A percentile compares a stretch with the other conserved stretches of the same genome.
phyloP scores from a whole-genome alignment of 1,284 basidiomycete species.

The Sanghuangporus baumii region DNA sequence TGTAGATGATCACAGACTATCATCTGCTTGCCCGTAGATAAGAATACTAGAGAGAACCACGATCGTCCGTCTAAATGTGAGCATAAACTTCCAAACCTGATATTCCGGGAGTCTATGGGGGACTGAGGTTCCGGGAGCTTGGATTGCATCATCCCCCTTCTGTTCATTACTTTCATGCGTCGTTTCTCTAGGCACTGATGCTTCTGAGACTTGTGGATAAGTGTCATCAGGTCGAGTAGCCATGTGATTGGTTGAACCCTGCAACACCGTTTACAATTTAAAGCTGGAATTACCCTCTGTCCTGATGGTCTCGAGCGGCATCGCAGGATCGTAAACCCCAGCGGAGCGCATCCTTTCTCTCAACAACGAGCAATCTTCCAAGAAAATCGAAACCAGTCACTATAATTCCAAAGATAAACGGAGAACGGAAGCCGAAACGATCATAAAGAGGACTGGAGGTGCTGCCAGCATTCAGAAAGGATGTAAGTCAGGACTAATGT shows the following conservation, averaged over 20 bases:
- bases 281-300: constrained; percentile 5
- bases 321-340: constrained; percentile 46
- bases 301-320: constrained; percentile 8
- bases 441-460: constrained; percentile 61
- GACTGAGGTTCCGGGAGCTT: neutral
- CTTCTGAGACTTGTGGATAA: too few relatives aligned
- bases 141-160: neutral
- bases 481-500: neutral
- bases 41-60: constrained; percentile 46
- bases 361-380: constrained; percentile 56
- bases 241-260: too few relatives aligned
- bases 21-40: constrained; percentile 48
- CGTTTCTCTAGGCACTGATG: neutral
- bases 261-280: too few relatives aligned
- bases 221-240: too few relatives aligned
- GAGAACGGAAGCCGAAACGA: constrained; percentile 65
- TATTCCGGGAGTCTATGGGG: neutral
- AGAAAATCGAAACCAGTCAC: constrained; percentile 57
- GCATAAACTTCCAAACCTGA: constrained; percentile 22
- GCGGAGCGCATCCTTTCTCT: constrained; percentile 49
- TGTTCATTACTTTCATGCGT: neutral
- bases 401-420: constrained; percentile 67
- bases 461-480: constrained; percentile 43
- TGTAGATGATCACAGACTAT: neutral
- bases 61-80: constrained; percentile 35